A percentile compares a stretch with the other conserved stretches of the same genome.
These are phyloP conservation scores for Sugiyamaella lignohabitans DNA, from an alignment of 805 yeast genomes.

Conservation along the genomic window DNA sequence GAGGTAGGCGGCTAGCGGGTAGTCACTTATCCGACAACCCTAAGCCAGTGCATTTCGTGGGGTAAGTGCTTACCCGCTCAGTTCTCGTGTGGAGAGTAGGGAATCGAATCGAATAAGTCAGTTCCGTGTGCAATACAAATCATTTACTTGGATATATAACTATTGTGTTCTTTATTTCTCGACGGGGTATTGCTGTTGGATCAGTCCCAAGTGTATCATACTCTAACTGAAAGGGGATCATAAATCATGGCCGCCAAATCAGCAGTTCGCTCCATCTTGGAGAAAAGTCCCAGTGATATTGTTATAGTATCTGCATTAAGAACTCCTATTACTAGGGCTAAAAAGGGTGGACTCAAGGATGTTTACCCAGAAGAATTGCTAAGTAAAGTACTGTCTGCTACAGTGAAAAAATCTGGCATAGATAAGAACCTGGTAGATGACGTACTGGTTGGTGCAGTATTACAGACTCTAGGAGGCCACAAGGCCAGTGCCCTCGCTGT, in stretches of 20 bases:
- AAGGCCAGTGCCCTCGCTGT: slow-evolving; percentile 35
- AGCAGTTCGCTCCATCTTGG: slow-evolving; percentile 10
- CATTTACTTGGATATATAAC: not conserved
- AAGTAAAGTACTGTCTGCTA: slow-evolving; percentile 29
- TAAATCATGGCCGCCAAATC: not conserved
- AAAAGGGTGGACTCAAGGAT: slow-evolving; percentile 35
- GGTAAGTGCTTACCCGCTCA: not conserved
- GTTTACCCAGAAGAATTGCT: slow-evolving; percentile 35
- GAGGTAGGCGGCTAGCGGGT: not conserved
- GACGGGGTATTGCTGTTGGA: not conserved
- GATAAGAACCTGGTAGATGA: slow-evolving; percentile 31
- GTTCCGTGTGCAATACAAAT: too few species aligned
- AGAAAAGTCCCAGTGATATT: slow-evolving; percentile 30
- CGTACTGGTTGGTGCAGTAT: slow-evolving; percentile 35
- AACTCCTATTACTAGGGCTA: slow-evolving; percentile 35
- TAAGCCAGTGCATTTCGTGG: not conserved
- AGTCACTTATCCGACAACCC: not conserved
- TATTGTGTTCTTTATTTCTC: not conserved
- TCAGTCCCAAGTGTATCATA: too few species aligned
- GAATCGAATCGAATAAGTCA: too few species aligned
- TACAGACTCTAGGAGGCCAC: slow-evolving; percentile 36
- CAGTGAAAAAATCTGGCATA: slow-evolving; percentile 27
- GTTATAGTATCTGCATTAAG: slow-evolving; percentile 35
- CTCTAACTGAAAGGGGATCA: too few species aligned
- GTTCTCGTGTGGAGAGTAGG: not conserved